Evolutionary conservation across 345 rosid species (phyloP).

Genomic region (Bruguiera sexangula): DNA sequence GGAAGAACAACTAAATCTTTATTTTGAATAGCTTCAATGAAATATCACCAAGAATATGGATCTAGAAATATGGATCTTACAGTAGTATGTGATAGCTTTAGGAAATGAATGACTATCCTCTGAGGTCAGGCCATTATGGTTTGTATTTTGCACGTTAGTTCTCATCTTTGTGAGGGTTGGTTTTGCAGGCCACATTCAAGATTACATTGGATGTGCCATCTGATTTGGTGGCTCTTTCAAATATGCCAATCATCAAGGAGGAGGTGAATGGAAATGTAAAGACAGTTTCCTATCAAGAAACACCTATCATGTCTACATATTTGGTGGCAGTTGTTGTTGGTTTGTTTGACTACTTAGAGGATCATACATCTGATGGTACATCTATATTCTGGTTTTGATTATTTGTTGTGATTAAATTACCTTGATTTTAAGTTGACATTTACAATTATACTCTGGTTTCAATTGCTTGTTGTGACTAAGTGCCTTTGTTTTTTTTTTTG

Average conservation of each 20-base stretch:
- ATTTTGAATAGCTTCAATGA: neutral
- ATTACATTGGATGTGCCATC: constrained; percentile 80
- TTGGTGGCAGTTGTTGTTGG: constrained; percentile 92
- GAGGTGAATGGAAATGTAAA: constrained; percentile 64
- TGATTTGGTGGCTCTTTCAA: constrained; percentile 83
- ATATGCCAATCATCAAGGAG: constrained; percentile 76
- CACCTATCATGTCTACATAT: constrained; percentile 96
- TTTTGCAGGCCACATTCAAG: constrained; percentile 81
- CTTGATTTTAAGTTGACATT: constrained; percentile 43
- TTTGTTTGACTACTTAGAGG: constrained; percentile 83
- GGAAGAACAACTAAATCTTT: neutral
- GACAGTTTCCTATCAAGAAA: constrained; percentile 68
- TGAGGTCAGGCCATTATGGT: no score
- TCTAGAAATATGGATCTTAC: neutral
- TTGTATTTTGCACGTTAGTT: no score
- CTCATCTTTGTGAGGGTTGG: constrained; percentile 3
- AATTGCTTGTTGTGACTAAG: neutral
- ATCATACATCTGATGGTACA: constrained; percentile 83
- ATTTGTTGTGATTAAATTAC: neutral
- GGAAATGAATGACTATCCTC: no score
- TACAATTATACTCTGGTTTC: constrained; percentile 18
- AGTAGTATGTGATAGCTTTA: no score
- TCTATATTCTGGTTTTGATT: neutral
- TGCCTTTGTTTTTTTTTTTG: neutral
- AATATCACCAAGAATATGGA: neutral